Base-by-base conservation (phyloP, 1,139 yeast species). In the Scheffersomyces parashehatae region DNA sequence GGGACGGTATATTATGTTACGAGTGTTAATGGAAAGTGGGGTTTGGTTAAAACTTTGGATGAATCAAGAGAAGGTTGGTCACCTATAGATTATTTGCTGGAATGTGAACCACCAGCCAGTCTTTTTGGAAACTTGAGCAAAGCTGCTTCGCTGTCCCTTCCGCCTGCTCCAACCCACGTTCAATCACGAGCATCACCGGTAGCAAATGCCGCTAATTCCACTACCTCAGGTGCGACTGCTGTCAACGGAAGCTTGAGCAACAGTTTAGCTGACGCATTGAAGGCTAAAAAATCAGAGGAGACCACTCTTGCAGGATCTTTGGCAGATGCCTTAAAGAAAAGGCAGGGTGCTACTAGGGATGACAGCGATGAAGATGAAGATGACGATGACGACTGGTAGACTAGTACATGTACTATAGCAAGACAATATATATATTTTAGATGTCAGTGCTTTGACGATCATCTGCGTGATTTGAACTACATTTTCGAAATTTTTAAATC, bases 31-130 rank as follows among this genome's bases (percentile, higher is more conserved):
- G 98, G 97, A 3, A 68, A 70, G 49, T 91, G 98, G 98, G 91
- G 96, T 52, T 73, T 93, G 48, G 97, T 90, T 5, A 88, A 86
- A 62, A 74, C 82, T 15, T 65, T 85, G 48, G 91, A 87, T 55
- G 93, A 87, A 38, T 61, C 84, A 2, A 79, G 73, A 44, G 96
- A 91, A 64, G 99, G 99, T 3, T 95, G 99, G 99, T 93, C 95
- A 9, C 99, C 99, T 10, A 85, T 95, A 29, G 88, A 95, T 15
- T 95, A 91, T 61, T 81, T 93, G 57, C 83, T 81, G 43, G 87
- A 85, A 56, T 79, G 79, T 62, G 77, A 64, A 11, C 75, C 78
- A 16, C 81, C 79, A 13, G 64, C 67, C 3, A 52, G 58, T 32
- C 50, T 56, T 10, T 49, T 56, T 29, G 62, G 60, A 1, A 52